These are phyloP conservation scores for Cardamine chenopodiifolia DNA, from an alignment of 345 rosid genomes.

Conservation along the genomic window DNA sequence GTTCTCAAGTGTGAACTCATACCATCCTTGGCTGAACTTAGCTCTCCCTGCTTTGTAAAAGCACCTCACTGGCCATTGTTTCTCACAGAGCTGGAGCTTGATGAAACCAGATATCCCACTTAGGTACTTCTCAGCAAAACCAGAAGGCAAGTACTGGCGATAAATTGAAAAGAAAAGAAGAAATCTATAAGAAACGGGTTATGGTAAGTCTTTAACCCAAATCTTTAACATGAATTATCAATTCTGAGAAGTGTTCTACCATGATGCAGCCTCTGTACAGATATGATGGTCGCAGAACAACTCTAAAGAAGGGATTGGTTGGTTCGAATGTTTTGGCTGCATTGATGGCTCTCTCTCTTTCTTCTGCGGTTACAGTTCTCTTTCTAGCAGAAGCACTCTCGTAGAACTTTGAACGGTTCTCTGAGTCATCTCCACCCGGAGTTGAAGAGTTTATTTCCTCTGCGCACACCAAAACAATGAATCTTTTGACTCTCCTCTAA, in stretches of 20 bases:
- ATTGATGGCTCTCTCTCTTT: constrained; percentile 64
- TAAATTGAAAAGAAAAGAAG: background rate
- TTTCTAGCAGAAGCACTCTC: constrained; percentile 79
- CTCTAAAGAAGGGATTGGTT: constrained; percentile 72
- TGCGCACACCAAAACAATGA: constrained; percentile 31
- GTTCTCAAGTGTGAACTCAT: constrained; percentile 79
- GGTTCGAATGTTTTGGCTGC: constrained; percentile 79
- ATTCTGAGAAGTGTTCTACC: constrained; percentile 49
- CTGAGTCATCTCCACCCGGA: constrained; percentile 50
- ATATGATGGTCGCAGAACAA: constrained; percentile 82
- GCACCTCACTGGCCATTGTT: constrained; percentile 87
- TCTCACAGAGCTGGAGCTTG: constrained; percentile 70
- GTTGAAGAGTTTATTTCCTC: constrained; percentile 49
- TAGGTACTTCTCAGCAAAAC: constrained; percentile 78
- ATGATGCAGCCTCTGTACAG: constrained; percentile 76
- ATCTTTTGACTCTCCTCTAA: background rate
- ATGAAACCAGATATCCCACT: constrained; percentile 83
- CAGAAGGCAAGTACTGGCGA: constrained; percentile 74
- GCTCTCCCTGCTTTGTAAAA: constrained; percentile 84
- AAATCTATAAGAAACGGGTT: background rate
- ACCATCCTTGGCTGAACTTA: constrained; percentile 88
- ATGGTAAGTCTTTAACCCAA: background rate
- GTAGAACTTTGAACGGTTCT: constrained; percentile 58
- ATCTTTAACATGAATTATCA: background rate
- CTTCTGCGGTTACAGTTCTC: constrained; percentile 78